Evolutionary conservation across 2,329 filamentous ascomycete genomes (phyloP).

Genomic region (Colletotrichum shisoi): DNA sequence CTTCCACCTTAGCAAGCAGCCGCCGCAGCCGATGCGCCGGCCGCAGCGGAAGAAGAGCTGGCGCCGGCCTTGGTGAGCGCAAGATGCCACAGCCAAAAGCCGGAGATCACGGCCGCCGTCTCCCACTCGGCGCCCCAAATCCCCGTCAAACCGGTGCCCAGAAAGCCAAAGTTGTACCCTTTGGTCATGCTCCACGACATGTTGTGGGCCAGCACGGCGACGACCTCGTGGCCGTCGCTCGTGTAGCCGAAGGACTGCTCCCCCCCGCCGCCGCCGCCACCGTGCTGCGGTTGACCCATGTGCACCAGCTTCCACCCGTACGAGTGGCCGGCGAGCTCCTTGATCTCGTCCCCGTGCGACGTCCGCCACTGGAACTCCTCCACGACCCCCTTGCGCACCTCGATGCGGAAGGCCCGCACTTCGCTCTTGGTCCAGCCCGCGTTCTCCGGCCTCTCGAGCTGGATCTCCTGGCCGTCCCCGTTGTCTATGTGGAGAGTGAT

Average conservation of each 20-base stretch:
- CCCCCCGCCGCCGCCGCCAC: background rate
- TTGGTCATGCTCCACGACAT: conserved; percentile 36
- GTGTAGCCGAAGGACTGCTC: conserved; percentile 20
- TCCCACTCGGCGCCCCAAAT: conserved; percentile 37
- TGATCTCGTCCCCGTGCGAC: conserved; percentile 30
- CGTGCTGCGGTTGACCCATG: background rate
- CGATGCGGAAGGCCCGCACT: conserved; percentile 16
- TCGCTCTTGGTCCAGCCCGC: conserved; percentile 4
- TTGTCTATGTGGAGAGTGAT: conserved; percentile 11
- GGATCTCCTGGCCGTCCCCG: conserved; percentile 2
- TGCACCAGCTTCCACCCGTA: conserved; percentile 39
- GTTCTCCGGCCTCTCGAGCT: conserved; percentile 10
- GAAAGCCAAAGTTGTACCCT: conserved; percentile 30
- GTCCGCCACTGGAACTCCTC: conserved; percentile 39
- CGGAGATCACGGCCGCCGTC: conserved; percentile 14
- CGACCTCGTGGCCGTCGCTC: conserved; percentile 39
- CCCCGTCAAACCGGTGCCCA: conserved; percentile 37
- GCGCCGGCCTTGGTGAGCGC: background rate
- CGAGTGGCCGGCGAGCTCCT: conserved; percentile 26
- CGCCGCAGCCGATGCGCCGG: background rate
- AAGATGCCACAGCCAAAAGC: conserved; percentile 31
- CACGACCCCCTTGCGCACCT: background rate
- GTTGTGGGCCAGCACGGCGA: conserved; percentile 37
- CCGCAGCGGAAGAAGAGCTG: background rate
- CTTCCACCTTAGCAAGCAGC: background rate